Evolutionary conservation across 371 early-diverging fungal genomes (phyloP), one percentile per base, ranked within the genome.

Genomic region (Mycotypha africana): DNA sequence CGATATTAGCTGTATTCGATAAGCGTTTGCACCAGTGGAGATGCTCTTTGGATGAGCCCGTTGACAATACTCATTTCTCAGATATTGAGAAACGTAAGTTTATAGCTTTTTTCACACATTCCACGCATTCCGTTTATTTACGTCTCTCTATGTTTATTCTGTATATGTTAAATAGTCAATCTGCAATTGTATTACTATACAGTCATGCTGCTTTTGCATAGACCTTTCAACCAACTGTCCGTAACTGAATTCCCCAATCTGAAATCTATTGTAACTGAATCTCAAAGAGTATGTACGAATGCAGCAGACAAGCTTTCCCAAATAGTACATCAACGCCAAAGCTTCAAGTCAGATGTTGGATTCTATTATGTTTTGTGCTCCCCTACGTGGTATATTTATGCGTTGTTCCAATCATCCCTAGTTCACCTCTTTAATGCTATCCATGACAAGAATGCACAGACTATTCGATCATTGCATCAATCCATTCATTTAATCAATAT

Each of bases 181-280:
- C 38, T 79, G 17, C 66, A 65, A 16, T 62, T 82, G 49, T 70
- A 62, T n/a, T 78, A 78, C 37, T 65, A 78, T 38, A 73, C 74
- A 11, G 51, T 71, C 7, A 46, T 77, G 35, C 51, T 81, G 21
- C 46, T 83, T 19, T 49, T 81, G 17, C 81, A 79, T 53, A 56
- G 81, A 23, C 83, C 81, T 0, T 83, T 74, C 49, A 56, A 65
- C 10, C 53, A 63, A 30, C 42, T 61, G 5, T 51, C 45, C 9
- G 14, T 32, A 14, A 15, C 16, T 31, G 22, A 41, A 16, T 42
- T 41, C 11, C 31, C 55, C 9, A 32, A 40, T 36, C 23, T 42
- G 3, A 43, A 43, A 34, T 9, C 22, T n/a, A 39, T 34, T 24
- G 66, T 37, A 41, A 62, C 41, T 35, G 65, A 64, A 16, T 67